phyloP scores from a whole-genome alignment of 2,329 filamentous ascomycete genomes.

The Nannizziopsis arthrosporioides region DNA sequence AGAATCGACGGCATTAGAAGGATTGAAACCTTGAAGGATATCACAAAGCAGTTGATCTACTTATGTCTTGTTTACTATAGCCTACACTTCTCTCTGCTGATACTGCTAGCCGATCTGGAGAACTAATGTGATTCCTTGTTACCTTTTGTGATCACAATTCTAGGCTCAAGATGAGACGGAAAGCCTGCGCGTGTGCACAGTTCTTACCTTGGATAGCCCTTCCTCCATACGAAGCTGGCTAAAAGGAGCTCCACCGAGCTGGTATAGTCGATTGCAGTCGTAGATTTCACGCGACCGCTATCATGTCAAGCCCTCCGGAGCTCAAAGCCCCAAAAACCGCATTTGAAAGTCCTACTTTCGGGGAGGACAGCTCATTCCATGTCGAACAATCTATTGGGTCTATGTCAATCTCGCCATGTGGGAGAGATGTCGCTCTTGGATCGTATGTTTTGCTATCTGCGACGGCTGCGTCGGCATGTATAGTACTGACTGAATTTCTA shows the following conservation, averaged over 20 bases:
- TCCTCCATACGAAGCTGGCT: neutral
- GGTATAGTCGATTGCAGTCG: neutral
- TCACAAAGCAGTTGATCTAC: too few relatives aligned
- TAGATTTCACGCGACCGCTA: neutral
- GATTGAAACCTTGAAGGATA: too few relatives aligned
- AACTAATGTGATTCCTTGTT: neutral
- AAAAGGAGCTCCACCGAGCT: neutral
- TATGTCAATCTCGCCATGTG: slow-evolving; percentile 83
- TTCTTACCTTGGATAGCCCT: neutral
- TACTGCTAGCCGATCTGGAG: too few relatives aligned
- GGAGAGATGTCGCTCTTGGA: slow-evolving; percentile 78
- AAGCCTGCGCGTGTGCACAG: neutral
- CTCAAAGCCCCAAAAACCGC: slow-evolving; percentile 41
- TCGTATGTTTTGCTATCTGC: slow-evolving; percentile 40
- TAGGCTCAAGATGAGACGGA: slow-evolving; percentile 5
- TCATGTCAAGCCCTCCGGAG: slow-evolving; percentile 14
- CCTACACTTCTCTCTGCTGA: too few relatives aligned
- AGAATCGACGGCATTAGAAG: too few relatives aligned
- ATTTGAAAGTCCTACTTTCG: slow-evolving; percentile 78
- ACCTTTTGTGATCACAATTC: neutral
- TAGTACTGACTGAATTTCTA: slow-evolving; percentile 12
- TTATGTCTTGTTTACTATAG: too few relatives aligned
- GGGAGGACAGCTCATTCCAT: slow-evolving; percentile 69
- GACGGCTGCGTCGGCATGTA: neutral
- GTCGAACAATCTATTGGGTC: slow-evolving; percentile 73